These are phyloP conservation scores for Ambrosia trifida DNA, from an alignment of 129 eudicot species.

Conservation along the genomic window DNA sequence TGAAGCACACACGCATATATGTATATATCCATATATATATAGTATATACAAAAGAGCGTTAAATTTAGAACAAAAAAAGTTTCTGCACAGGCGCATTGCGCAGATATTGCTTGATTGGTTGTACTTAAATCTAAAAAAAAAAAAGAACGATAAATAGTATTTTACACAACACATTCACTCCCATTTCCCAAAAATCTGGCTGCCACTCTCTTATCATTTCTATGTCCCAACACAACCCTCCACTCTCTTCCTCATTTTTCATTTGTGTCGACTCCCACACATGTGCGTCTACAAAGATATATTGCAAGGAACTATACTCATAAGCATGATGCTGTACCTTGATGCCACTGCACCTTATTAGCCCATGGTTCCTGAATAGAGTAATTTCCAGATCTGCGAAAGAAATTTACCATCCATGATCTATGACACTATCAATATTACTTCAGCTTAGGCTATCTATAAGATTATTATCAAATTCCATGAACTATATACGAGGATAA, in stretches of 20 bases:
- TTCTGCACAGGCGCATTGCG: no score
- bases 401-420: constrained; percentile 17
- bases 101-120: not conserved
- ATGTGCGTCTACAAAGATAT: constrained; percentile 5
- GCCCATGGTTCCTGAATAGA: constrained; percentile 81
- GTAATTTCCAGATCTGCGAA: constrained; percentile 74
- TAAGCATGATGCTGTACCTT: constrained; percentile 48
- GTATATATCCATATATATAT: not conserved
- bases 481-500: not conserved
- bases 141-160: not conserved
- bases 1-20: no score
- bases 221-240: not conserved
- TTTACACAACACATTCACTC: not conserved
- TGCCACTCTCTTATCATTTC: not conserved
- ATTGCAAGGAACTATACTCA: not conserved
- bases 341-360: constrained; percentile 72
- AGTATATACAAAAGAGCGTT: not conserved
- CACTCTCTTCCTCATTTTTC: not conserved
- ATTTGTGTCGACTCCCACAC: no score
- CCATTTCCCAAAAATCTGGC: not conserved
- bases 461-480: not conserved
- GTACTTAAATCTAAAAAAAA: not conserved
- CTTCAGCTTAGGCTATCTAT: not conserved
- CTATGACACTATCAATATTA: not conserved
- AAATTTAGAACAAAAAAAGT: not conserved